These are phyloP conservation scores for Crotalaria pallida DNA, from an alignment of 306 rosid genomes.

Conservation along the genomic window DNA sequence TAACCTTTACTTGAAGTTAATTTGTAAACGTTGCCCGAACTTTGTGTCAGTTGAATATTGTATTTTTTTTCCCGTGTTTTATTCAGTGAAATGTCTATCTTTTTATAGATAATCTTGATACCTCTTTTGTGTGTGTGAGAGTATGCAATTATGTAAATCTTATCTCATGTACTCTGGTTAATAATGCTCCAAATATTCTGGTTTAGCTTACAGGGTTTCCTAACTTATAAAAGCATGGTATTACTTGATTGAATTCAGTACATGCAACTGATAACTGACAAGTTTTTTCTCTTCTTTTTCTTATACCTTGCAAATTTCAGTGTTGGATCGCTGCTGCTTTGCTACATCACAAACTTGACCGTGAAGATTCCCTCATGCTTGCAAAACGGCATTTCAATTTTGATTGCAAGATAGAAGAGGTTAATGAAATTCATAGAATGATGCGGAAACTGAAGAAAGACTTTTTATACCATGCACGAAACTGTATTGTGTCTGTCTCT, in stretches of 20 bases:
- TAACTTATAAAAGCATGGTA: background rate
- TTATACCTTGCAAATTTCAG: conserved; percentile 42
- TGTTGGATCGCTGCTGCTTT: conserved; percentile 77
- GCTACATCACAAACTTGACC: conserved; percentile 61
- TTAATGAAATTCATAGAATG: conserved; percentile 45
- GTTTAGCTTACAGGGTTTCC: background rate
- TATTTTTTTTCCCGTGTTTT: background rate
- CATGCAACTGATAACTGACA: conserved; percentile 10
- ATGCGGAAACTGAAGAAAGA: conserved; percentile 49
- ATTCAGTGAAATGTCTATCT: background rate
- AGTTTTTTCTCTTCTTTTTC: background rate
- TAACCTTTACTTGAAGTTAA: background rate
- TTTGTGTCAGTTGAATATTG: background rate
- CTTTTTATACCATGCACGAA: conserved; percentile 34
- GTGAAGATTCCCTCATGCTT: conserved; percentile 51
- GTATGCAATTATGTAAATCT: background rate
- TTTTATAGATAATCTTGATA: background rate
- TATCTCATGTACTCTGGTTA: background rate
- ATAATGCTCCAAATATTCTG: background rate
- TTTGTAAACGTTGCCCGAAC: background rate
- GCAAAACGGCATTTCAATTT: conserved; percentile 69
- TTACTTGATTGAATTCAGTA: conserved; percentile 12
- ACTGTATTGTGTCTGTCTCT: conserved; percentile 19
- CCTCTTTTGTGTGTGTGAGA: background rate
- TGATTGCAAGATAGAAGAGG: conserved; percentile 56